phyloP scores from a whole-genome alignment of 768 basidiomycete species.

The Tulasnella sp. region DNA sequence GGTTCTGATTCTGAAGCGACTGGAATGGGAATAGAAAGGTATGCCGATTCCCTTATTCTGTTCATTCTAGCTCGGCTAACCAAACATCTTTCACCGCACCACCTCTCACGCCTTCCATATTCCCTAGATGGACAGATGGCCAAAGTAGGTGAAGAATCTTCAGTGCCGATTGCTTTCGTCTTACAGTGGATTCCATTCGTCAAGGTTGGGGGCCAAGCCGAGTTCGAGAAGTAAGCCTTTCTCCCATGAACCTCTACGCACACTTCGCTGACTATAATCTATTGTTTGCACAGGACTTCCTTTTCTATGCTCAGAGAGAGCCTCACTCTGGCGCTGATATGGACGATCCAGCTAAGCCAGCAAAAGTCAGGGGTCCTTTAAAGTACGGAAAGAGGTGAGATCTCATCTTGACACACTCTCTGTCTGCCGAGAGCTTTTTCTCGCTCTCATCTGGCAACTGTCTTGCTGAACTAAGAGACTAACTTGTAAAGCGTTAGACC shows the following conservation, averaged over 20 bases:
- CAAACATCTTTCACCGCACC: not conserved
- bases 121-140: conserved; percentile 12
- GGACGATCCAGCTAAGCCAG: not conserved
- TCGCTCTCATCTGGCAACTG: not conserved
- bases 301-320: conserved; percentile 11
- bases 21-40: conserved; percentile 16
- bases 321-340: too few relatives aligned
- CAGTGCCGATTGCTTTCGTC: too few relatives aligned
- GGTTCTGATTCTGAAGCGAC: conserved; percentile 14
- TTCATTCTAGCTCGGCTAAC: not conserved
- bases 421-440: not conserved
- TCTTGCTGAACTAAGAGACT: not conserved
- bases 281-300: conserved; percentile 5
- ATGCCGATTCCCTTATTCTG: not conserved
- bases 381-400: conserved; percentile 13
- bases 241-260: not conserved
- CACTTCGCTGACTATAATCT: not conserved
- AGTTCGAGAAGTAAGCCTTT: conserved; percentile 13
- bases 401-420: not conserved
- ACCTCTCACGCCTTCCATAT: not conserved
- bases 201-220: conserved; percentile 13
- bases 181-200: too few relatives aligned
- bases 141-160: too few relatives aligned
- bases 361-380: conserved; percentile 5
- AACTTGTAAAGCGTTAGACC: conserved; percentile 11